These are phyloP conservation scores for Kitagawia praeruptora DNA, from an alignment of 129 eudicot species.

Conservation along the genomic window DNA sequence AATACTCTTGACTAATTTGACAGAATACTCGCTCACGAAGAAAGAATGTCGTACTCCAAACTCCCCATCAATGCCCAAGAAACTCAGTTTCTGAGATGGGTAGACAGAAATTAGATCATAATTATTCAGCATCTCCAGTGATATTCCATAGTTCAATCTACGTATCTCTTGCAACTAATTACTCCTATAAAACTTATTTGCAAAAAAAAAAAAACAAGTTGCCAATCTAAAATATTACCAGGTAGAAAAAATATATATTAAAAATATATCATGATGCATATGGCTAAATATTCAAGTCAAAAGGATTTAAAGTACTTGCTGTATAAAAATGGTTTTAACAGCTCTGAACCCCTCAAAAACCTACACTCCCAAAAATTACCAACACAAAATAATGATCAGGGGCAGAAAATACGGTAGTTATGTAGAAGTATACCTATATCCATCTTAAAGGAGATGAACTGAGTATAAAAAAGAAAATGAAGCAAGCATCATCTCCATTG, in stretches of 20 bases:
- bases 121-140: too few species aligned
- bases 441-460: constrained; percentile 7
- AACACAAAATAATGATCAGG: constrained; percentile 1
- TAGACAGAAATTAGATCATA: too few species aligned
- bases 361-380: constrained; percentile 1
- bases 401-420: neutral
- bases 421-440: neutral
- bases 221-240: neutral
- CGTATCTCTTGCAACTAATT: neutral
- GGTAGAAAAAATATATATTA: neutral
- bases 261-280: neutral
- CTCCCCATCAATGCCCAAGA: too few species aligned
- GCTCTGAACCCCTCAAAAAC: constrained; percentile 1
- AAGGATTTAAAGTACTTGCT: constrained; percentile 1
- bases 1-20: too few species aligned
- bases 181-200: too few species aligned
- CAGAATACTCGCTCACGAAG: too few species aligned
- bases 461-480: neutral
- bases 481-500: neutral
- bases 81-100: too few species aligned
- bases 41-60: too few species aligned
- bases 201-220: neutral
- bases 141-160: neutral
- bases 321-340: neutral
- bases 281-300: neutral